Evolutionary conservation across 1,139 yeast genomes (phyloP).

Genomic region (Debaryomyces singareniensis): DNA sequence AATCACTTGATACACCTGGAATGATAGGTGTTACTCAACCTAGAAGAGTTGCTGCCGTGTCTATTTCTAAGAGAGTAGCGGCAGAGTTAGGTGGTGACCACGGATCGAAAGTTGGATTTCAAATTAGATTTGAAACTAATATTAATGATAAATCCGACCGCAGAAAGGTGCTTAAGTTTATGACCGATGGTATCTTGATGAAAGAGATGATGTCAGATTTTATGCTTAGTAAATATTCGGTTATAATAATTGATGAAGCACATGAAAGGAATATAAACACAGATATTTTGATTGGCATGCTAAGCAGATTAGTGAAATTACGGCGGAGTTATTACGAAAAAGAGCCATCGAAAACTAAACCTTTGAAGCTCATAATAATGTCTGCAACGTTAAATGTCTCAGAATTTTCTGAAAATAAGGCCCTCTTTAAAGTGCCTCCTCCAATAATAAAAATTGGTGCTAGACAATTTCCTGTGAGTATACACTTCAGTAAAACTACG

Average conservation of each 20-base stretch:
- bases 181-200: constrained; percentile 97
- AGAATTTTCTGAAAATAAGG: constrained; percentile 79
- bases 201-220: constrained; percentile 92
- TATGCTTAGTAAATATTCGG: constrained; percentile 72
- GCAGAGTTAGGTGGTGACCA: constrained; percentile 72
- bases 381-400: constrained; percentile 93
- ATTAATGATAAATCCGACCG: constrained; percentile 44
- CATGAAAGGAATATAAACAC: constrained; percentile 96
- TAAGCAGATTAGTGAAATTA: constrained; percentile 77
- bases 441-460: constrained; percentile 91
- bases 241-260: constrained; percentile 91
- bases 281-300: constrained; percentile 90
- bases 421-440: constrained; percentile 71
- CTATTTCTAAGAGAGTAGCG: constrained; percentile 89
- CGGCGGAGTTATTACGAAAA: constrained; percentile 52
- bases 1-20: constrained; percentile 65
- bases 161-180: constrained; percentile 81
- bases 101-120: constrained; percentile 75
- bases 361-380: constrained; percentile 72
- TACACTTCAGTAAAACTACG: constrained; percentile 83
- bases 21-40: constrained; percentile 97
- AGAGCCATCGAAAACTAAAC: constrained; percentile 45
- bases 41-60: constrained; percentile 96
- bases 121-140: constrained; percentile 82
- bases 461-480: constrained; percentile 89